Base-by-base conservation (phyloP, 495 filamentous ascomycete species). In the Tuber indicum region DNA sequence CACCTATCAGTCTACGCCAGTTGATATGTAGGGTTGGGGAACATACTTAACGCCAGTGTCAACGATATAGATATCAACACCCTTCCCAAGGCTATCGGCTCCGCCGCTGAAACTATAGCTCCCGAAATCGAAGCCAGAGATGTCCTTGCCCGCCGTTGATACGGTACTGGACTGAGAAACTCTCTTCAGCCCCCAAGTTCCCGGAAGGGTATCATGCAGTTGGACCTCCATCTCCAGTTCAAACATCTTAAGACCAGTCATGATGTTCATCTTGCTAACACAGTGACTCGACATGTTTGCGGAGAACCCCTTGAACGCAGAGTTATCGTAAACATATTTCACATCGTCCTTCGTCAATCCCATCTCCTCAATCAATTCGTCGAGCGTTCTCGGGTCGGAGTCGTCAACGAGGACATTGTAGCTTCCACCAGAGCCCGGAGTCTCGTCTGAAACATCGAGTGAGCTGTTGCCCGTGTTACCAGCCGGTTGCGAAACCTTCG, bases 11-110 rank as follows among this genome's bases (percentile, higher is more conserved):
- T 26, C 32, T 73, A 19, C 42, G 41, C 39, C 10, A 42, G 26
- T 41, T 3, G 26, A 58, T 42, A 72, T 74, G 14, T 14, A 16
- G n/a, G 49, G 5, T 74, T 41, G 23, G 23, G 9, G 16, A 74
- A 39, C 74, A 19, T 66, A 66, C 58, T 86, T 85, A 76, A 89
- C 84, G 43, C 87, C 87, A 3, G 86, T 87, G 75, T 88, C 87
- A 39, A 88, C 76, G 41, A 88, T 74, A 78, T 88, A 88, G 75
- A 88, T 86, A 75, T 88, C 87, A 12, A 87, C 87, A 19, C 86
- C 86, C 1, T 76, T 70, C 8, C 87, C 87, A 17, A 87, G 84
- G 3, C 44, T 46, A 62, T 79, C 82, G 19, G 3, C 26, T 5
- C 12, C 6, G 0, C 81, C 81, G 2, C 84, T 79, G 75, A 86